Evolutionary conservation across 495 filamentous ascomycete genomes (phyloP), one percentile per base, ranked within the genome.

Genomic region (Cetradonia linearis): DNA sequence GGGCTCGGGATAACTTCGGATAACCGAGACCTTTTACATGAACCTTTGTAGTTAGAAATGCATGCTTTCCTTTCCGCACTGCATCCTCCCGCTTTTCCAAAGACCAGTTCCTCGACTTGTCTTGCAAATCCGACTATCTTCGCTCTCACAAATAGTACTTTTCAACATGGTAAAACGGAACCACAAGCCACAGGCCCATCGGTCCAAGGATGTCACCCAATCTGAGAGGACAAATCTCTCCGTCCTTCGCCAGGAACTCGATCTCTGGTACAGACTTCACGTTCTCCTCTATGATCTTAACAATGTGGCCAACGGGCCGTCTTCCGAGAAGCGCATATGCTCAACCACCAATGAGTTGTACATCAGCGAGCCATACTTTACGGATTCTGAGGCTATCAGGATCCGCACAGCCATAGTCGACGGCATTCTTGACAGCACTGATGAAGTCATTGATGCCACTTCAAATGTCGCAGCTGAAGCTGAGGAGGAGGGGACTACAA

Each of bases 331-430:
- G 49, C 67, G 70, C 20, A 50, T 67, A 18, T 56, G 62, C 33
- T 54, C 59, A 27, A 70, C 68, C 27, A 68, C 63, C 34, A 60
- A 69, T 54, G 67, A 65, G 47, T 58, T 70, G 13, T 70, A 72
- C 56, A 69, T 72, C 57, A 68, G 67, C 57, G 44, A 20, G 46
- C 69, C 69, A 28, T 71, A 71, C 44, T 69, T 72, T 50, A 59
- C 65, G 33, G 33, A 59, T 16, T 42, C 40, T 13, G 67, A 72
- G 62, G 67, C 69, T 20, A 58, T 25, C 13, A 58, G 38, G 5
- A 62, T 69, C 27, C 67, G 61, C 50, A 52, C 27, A 47, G 63
- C 68, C 44, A 36, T 58, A 23, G 28, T 44, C 40, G 18, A 42
- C 18, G 40, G 40, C 18, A 8, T 42, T 42, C 18, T 67, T 34